Evolutionary conservation across 805 yeast species (phyloP).

Genomic region (Crinitomyces ghanaensis): DNA sequence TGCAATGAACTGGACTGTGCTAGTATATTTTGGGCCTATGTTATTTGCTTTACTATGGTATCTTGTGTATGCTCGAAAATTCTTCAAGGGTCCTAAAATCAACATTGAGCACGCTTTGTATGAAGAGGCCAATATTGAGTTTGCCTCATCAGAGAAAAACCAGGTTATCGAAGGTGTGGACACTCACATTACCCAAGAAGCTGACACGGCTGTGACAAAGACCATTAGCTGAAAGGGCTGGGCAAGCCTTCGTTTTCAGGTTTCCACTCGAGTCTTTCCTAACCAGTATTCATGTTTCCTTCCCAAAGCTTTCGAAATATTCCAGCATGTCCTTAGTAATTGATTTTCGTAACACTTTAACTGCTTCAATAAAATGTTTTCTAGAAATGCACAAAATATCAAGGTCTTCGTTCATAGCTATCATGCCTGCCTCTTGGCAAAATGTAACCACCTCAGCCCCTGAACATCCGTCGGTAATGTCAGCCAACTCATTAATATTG

Average conservation of each 20-base stretch:
- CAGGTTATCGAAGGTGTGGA: no score
- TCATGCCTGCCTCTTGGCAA: conserved; percentile 91
- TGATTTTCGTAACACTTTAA: conserved; percentile 57
- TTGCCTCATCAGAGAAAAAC: no score
- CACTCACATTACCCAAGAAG: no score
- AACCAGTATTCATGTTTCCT: neutral
- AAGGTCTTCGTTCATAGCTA: conserved; percentile 77
- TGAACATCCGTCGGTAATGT: conserved; percentile 75
- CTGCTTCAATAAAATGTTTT: conserved; percentile 62
- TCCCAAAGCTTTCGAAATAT: conserved; percentile 37
- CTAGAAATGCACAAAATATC: conserved; percentile 37
- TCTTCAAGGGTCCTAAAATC: conserved; percentile 52
- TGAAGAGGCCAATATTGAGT: no score
- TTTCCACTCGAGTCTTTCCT: no score
- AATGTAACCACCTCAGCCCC: conserved; percentile 91
- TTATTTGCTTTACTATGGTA: conserved; percentile 40
- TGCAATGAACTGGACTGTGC: conserved; percentile 52
- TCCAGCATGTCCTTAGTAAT: conserved; percentile 78
- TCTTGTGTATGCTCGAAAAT: conserved; percentile 41
- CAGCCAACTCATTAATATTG: conserved; percentile 44
- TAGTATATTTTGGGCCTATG: conserved; percentile 53
- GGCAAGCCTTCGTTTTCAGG: no score
- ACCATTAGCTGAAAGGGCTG: no score
- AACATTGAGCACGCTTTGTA: conserved; percentile 31
- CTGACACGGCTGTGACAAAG: no score